Conservation (phyloP, 1,139 yeast genomes). For the Scheffersomyces cryptocercus region DNA sequence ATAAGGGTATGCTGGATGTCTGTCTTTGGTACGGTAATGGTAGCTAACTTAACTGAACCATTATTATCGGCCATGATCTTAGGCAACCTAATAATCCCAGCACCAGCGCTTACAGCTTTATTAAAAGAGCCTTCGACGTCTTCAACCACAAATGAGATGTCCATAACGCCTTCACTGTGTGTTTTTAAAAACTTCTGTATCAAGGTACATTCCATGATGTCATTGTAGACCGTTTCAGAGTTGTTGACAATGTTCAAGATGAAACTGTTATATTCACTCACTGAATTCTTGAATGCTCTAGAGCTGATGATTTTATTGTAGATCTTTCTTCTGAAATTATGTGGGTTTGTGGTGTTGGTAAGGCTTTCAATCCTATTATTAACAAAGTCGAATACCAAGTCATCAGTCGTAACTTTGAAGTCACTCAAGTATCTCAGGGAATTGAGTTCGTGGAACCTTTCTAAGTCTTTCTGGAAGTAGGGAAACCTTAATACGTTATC, state of each 20-base stretch:
- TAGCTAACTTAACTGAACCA: conserved; percentile 58
- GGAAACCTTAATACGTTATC: conserved; percentile 15
- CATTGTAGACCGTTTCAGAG: conserved; percentile 17
- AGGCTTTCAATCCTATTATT: conserved; percentile 15
- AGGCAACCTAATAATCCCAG: conserved; percentile 49
- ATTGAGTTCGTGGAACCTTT: conserved; percentile 2
- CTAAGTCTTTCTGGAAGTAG: conserved; percentile 13
- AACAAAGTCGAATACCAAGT: conserved; percentile 20
- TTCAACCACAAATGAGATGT: conserved; percentile 62
- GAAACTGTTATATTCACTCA: conserved; percentile 12
- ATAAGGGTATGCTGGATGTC: conserved; percentile 73
- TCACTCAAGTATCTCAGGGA: conserved; percentile 7
- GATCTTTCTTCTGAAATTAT: conserved; percentile 10
- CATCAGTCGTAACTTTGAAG: conserved; percentile 17
- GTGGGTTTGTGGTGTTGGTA: conserved; percentile 2
- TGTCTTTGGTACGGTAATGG: conserved; percentile 55
- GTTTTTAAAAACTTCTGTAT: conserved; percentile 44
- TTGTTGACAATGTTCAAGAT: conserved; percentile 16
- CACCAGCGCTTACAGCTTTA: conserved; percentile 57
- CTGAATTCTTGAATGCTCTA: conserved; percentile 10
- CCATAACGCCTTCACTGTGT: conserved; percentile 81
- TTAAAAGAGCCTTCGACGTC: conserved; percentile 46
- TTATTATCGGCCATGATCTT: conserved; percentile 35
- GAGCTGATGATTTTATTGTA: conserved; percentile 17
- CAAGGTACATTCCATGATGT: conserved; percentile 25